These are phyloP conservation scores for Isabelozyma heimii DNA, from an alignment of 805 yeast species.

Conservation along the genomic window DNA sequence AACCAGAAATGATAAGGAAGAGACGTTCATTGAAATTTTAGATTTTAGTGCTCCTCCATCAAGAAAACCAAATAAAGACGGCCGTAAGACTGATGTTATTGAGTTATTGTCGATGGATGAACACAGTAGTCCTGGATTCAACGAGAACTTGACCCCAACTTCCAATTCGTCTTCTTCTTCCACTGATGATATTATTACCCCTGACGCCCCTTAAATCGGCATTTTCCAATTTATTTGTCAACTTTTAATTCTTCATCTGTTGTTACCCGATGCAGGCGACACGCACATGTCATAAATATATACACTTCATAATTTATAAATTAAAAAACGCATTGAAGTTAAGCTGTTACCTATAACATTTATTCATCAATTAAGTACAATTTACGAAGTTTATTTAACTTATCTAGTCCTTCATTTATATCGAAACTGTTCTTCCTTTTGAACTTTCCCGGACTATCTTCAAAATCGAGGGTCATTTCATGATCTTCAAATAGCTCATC, in stretches of 20 bases:
- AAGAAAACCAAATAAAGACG: slow-evolving; percentile 1
- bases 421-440: slow-evolving; percentile 22
- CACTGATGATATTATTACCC: background rate
- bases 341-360: too few species aligned
- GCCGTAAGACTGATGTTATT: slow-evolving; percentile 2
- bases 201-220: background rate
- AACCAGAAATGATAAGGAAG: slow-evolving; percentile 46
- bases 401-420: slow-evolving; percentile 30
- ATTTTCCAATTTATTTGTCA: background rate
- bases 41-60: slow-evolving; percentile 59
- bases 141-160: background rate
- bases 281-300: background rate
- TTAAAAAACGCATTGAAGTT: too few species aligned
- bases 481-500: slow-evolving; percentile 19
- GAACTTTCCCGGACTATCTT: background rate
- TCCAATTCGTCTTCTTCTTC: background rate
- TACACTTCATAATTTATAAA: background rate
- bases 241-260: background rate
- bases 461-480: slow-evolving; percentile 2
- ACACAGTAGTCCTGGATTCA: background rate
- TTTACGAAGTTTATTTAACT: slow-evolving; percentile 31
- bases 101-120: slow-evolving; percentile 1
- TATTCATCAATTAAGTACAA: slow-evolving; percentile 22
- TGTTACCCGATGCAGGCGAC: background rate
- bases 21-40: slow-evolving; percentile 77